phyloP scores from a whole-genome alignment of 129 eudicot species.

The Arctium lappa region DNA sequence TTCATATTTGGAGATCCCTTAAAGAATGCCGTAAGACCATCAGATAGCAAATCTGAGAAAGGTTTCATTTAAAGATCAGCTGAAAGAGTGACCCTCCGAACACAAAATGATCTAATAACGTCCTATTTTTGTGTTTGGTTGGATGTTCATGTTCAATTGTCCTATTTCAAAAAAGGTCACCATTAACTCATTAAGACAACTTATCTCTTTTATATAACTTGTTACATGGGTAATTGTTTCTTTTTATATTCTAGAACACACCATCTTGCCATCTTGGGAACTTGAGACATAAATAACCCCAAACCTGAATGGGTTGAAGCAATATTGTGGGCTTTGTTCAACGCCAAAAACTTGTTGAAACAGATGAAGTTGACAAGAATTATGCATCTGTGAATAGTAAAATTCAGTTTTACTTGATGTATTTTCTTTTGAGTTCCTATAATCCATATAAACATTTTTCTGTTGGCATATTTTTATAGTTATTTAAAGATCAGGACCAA shows the following conservation, averaged over 20 bases:
- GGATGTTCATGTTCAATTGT: background rate
- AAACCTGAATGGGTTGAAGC: background rate
- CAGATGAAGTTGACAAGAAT: background rate
- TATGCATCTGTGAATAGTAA: background rate
- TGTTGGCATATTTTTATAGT: background rate
- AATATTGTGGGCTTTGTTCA: background rate
- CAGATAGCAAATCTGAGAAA: conserved; percentile 64
- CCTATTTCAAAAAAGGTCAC: background rate
- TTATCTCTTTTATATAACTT: background rate
- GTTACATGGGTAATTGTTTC: background rate
- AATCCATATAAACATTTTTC: background rate
- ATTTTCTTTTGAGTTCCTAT: background rate
- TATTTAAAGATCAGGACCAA: background rate
- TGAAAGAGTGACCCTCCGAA: background rate
- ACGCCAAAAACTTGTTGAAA: background rate
- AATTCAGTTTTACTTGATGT: background rate
- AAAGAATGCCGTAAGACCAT: conserved; percentile 72
- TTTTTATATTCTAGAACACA: background rate
- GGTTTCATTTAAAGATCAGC: background rate
- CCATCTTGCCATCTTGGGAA: background rate
- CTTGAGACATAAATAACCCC: no score
- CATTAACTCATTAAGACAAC: background rate
- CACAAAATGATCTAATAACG: background rate
- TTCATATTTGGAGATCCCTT: conserved; percentile 97
- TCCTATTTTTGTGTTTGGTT: background rate